Evolutionary conservation across 305 asterid genomes (phyloP), one percentile per base, ranked within the genome.

Genomic region (Rubia tinctorum): DNA sequence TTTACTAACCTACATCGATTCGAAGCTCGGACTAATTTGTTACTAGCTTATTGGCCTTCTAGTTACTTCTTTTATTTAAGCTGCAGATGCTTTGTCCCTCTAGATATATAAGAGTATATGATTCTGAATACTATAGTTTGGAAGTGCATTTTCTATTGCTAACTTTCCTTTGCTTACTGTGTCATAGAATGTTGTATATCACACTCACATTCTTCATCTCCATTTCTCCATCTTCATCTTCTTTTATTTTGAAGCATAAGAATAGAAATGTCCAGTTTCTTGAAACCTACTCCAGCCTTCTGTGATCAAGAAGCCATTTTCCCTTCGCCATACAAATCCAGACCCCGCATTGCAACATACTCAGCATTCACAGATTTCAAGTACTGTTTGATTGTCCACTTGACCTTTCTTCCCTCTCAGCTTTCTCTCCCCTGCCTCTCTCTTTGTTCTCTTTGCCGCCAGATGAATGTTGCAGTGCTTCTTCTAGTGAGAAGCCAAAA

Each of bases 321-420:
- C 22, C 62, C 43, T 37, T 25, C n/a, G 14, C 58, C 18, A 0
- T 40, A 62, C 68, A 64, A 71, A 65, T 63, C 51, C 42, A 43
- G 23, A 59, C 87, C 84, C 99, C 99, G 14, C 92, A 97, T 60
- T 91, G 93, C 88, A 89, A 88, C 84, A 82, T 91, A 73, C 72
- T 91, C 76, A 88, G 87, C 61, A 76, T 93, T 18, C 79, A 80
- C 27, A 97, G 96, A 63, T 85, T 90, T 67, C 82, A 87, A 81
- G 80, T 93, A 68, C 80, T 93, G 70, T 69, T 93, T 34, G 98
- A 93, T 80, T 91, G 87, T 84, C 97, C 99, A 23, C 40, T 94
- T 69, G 99, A 94, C 80, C 96, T 94, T 71, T 90, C 99, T 17
- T 81, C 90, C 44, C 88, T 90, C 22, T 23, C 90, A 51, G 80